Evolutionary conservation across 75 land plant genomes (phyloP).

Genomic region (Pseudotsuga menziesii): DNA sequence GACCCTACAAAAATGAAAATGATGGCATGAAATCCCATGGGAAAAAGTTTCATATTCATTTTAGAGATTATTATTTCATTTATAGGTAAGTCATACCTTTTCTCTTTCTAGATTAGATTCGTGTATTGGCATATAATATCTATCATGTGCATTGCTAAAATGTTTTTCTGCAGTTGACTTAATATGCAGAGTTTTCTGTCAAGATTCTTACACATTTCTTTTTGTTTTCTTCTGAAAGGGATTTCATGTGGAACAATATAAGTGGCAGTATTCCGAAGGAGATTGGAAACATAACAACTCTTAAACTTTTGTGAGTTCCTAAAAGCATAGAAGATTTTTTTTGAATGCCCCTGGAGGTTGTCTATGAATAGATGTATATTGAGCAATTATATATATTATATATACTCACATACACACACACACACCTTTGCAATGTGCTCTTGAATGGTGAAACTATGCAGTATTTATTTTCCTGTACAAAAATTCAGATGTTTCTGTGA

Average conservation of each 20-base stretch:
- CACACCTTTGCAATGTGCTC: too few relatives aligned
- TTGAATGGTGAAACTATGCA: too few relatives aligned
- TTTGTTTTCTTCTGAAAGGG: constrained; percentile 34
- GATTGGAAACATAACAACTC: constrained; percentile 58
- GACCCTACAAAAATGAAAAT: background rate
- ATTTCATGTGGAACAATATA: constrained; percentile 88
- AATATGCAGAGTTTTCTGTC: background rate
- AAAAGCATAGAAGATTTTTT: too few relatives aligned
- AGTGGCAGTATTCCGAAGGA: constrained; percentile 80
- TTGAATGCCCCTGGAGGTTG: too few relatives aligned
- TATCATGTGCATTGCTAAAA: background rate
- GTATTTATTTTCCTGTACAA: too few relatives aligned
- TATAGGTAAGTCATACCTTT: background rate
- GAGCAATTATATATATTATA: too few relatives aligned
- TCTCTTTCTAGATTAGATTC: background rate
- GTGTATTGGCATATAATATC: background rate
- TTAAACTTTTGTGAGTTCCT: constrained; percentile 57
- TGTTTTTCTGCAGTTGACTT: background rate
- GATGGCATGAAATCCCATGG: background rate
- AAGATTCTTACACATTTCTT: background rate
- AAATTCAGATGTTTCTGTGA: too few relatives aligned
- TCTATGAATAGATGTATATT: too few relatives aligned
- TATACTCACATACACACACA: too few relatives aligned
- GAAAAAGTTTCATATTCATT: background rate
- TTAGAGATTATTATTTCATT: background rate